Evolutionary conservation across 2,329 filamentous ascomycete species (phyloP).

Genomic region (Pseudogymnoascus pannorum): DNA sequence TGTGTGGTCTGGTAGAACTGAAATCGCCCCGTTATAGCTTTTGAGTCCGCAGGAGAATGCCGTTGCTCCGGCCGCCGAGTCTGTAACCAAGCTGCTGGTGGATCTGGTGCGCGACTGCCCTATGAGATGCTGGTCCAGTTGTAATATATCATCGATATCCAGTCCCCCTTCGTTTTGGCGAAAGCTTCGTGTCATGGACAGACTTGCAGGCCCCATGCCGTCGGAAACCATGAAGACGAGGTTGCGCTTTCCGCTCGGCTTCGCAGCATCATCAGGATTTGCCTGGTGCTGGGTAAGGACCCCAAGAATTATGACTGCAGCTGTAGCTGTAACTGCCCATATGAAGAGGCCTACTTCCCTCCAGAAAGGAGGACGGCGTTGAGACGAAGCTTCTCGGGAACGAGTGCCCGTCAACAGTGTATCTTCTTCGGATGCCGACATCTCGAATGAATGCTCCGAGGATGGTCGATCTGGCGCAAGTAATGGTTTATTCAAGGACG

Average conservation of each 20-base stretch:
- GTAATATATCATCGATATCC: constrained; percentile 67
- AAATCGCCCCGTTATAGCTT: constrained; percentile 96
- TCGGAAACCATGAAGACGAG: constrained; percentile 99
- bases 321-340: constrained; percentile 78
- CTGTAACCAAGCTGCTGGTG: constrained; percentile 77
- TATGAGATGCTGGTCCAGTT: constrained; percentile 82
- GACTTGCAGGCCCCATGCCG: constrained; percentile 91
- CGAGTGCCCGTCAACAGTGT: constrained; percentile 28
- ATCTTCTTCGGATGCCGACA: constrained; percentile 40
- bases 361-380: constrained; percentile 48
- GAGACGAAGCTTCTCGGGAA: constrained; percentile 20
- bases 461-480: constrained; percentile 39
- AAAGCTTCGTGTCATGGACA: constrained; percentile 80
- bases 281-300: constrained; percentile 65
- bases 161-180: constrained; percentile 69
- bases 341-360: constrained; percentile 69
- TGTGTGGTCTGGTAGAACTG: constrained; percentile 72
- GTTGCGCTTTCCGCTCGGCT: constrained; percentile 67
- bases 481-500: constrained; percentile 19
- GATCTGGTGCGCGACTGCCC: constrained; percentile 84
- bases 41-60: constrained; percentile 90
- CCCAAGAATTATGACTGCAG: constrained; percentile 69
- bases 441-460: constrained; percentile 48
- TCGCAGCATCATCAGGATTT: constrained; percentile 22
- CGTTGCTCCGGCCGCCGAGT: constrained; percentile 94